Base-by-base conservation (phyloP, 176 grass and related monocot genomes). In the Eleusine coracana region DNA sequence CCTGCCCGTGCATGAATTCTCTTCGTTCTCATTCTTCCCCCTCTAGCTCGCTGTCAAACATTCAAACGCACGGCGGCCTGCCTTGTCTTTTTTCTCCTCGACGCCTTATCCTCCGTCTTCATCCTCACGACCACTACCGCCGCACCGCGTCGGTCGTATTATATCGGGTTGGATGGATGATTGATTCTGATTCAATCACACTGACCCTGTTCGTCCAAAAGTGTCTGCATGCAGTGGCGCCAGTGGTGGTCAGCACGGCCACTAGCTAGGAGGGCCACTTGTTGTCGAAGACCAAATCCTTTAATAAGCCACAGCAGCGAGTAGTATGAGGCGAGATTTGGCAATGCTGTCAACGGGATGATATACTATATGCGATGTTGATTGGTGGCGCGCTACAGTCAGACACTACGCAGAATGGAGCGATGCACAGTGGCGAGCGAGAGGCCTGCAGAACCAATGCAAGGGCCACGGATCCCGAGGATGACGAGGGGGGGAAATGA, bases 401-500 rank as follows among this genome's bases (percentile, higher is more conserved):
- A 51, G 2, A 16, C 41, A 45, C 6, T 42, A 45, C 7, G 48
- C 9, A 5, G 51, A 5, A 56, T 3, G 17, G 17, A 7, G 50
- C 4, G 50, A 17, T 18, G 52, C 52, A 21, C 52, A 56, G 52
- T 18, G 16, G 18, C 52, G 16, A 54, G 16, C 21, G 44, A 59
- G 44, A 59, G 17, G 20, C 44, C 40, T 73, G 70, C 80, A 28
- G 45, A 40, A 34, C 31, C 31, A 34, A 34, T n/a, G 27, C 71
- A 18, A 51, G 58, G 3, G 23, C 9, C 9, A 38, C 80, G 68
- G 68, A 79, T 80, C 81, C 86, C 75, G 46, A 84, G 82, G 58
- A 70, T 44, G 87, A 88, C 28, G 81, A 81, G 63, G 18, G 78
- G n/a, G n/a, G 18, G 63, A 69, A 75, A 75, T 25, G 50, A 77